These are phyloP conservation scores for Lecanicillium sp. DNA, from an alignment of 2,329 filamentous ascomycete species.

Conservation along the genomic window DNA sequence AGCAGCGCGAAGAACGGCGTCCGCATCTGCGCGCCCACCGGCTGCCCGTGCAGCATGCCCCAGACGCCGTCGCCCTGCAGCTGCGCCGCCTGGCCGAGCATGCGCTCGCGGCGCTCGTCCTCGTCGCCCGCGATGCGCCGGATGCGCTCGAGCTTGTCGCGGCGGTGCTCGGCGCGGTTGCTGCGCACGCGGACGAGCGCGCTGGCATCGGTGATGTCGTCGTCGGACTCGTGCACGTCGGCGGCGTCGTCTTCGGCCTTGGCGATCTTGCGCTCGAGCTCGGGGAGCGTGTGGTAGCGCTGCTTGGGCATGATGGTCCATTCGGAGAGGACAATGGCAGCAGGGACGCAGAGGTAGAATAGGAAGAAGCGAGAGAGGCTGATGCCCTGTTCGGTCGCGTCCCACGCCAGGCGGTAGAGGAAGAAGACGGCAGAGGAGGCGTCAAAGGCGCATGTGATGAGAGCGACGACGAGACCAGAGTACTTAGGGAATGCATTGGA, in stretches of 20 bases:
- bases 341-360: conserved; percentile 31
- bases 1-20: conserved; percentile 70
- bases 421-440: conserved; percentile 74
- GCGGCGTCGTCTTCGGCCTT: conserved; percentile 29
- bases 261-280: conserved; percentile 36
- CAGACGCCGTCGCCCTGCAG: conserved; percentile 59
- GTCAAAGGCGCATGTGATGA: conserved; percentile 78
- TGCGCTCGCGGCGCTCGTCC: conserved; percentile 49
- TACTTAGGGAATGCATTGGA: conserved; percentile 75
- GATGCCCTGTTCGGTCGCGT: conserved; percentile 41
- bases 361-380: conserved; percentile 36
- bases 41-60: conserved; percentile 63
- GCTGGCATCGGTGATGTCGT: conserved; percentile 41
- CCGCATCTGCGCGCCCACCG: conserved; percentile 57
- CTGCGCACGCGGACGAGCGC: conserved; percentile 38
- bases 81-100: conserved; percentile 45
- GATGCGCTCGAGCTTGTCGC: conserved; percentile 55
- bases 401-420: conserved; percentile 64
- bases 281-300: conserved; percentile 33
- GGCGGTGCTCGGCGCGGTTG: conserved; percentile 44
- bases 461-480: conserved; percentile 72
- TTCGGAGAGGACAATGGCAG: conserved; percentile 32
- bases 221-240: conserved; percentile 48
- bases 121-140: conserved; percentile 54
- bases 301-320: conserved; percentile 33